Conservation (phyloP, 2,329 filamentous ascomycete genomes). For the Penicillium sp. region DNA sequence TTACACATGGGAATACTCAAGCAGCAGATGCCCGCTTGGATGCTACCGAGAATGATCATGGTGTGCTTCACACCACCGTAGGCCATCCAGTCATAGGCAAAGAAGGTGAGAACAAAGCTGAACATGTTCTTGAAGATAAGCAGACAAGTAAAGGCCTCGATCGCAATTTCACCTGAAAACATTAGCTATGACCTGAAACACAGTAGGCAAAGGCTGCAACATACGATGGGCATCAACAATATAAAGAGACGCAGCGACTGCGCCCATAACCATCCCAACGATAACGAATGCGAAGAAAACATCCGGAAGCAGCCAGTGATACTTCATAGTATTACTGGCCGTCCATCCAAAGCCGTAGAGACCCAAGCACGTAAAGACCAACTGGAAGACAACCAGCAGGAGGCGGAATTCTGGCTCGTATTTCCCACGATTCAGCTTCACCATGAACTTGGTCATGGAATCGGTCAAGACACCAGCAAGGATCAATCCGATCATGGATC, state of each 20-base stretch:
- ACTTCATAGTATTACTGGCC: conserved; percentile 62
- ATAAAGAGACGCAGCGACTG: conserved; percentile 82
- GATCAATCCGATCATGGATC: conserved; percentile 75
- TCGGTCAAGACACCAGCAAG: conserved; percentile 77
- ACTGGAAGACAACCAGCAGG: conserved; percentile 77
- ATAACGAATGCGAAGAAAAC: conserved; percentile 85
- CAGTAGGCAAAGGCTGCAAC: conserved; percentile 38
- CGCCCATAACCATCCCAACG: conserved; percentile 87
- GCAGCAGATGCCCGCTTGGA: conserved; percentile 77
- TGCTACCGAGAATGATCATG: conserved; percentile 72
- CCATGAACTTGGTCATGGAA: conserved; percentile 70
- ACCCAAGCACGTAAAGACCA: conserved; percentile 75
- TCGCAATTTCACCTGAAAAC: conserved; percentile 69
- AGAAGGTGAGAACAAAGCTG: conserved; percentile 81
- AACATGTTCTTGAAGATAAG: conserved; percentile 96
- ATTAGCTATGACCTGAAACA: conserved; percentile 13
- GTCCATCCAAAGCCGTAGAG: conserved; percentile 85
- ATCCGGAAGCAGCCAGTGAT: conserved; percentile 73
- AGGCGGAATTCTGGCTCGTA: conserved; percentile 94
- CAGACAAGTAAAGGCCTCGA: conserved; percentile 87
- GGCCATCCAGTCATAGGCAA: conserved; percentile 81
- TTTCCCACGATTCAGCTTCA: conserved; percentile 73
- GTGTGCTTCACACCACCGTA: conserved; percentile 57
- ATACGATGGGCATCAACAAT: conserved; percentile 89
- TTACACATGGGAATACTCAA: conserved; percentile 78